Evolutionary conservation across 208 protist species (phyloP).

Genomic region (Lotmaria passim): DNA sequence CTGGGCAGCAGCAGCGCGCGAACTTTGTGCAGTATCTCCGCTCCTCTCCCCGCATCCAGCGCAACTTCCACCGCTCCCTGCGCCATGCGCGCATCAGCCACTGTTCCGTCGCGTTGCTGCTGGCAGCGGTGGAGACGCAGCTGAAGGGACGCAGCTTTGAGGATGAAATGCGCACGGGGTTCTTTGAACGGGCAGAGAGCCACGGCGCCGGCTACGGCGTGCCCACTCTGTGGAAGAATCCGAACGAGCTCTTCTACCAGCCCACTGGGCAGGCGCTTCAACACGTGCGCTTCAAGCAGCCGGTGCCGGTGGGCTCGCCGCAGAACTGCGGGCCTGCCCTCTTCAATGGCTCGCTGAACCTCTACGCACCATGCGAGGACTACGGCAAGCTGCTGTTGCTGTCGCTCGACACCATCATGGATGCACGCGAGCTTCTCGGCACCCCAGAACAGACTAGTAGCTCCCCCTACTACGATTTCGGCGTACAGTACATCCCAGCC

Average conservation of each 20-base stretch:
- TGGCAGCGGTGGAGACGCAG: conserved; percentile 78
- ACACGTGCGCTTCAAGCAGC: conserved; percentile 53
- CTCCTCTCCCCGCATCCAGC: conserved; percentile 28
- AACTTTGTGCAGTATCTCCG: conserved; percentile 75
- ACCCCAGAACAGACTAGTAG: neutral
- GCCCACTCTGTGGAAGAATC: conserved; percentile 77
- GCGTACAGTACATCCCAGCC: conserved; percentile 52
- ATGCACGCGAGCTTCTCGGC: conserved; percentile 57
- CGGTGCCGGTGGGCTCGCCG: conserved; percentile 37
- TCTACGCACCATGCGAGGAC: conserved; percentile 80
- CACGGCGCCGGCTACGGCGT: conserved; percentile 73
- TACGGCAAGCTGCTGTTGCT: conserved; percentile 83
- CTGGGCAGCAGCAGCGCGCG: conserved; percentile 63
- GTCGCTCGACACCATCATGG: conserved; percentile 72
- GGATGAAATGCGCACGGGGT: conserved; percentile 56
- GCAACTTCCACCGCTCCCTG: conserved; percentile 23
- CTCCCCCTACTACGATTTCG: conserved; percentile 68
- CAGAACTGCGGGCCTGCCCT: conserved; percentile 67
- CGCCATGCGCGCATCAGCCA: conserved; percentile 50
- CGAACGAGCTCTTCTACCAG: conserved; percentile 85
- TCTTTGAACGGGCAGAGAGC: conserved; percentile 74
- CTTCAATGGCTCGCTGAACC: conserved; percentile 79
- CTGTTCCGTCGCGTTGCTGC: conserved; percentile 73
- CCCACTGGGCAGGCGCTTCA: conserved; percentile 70
- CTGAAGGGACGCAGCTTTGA: conserved; percentile 69